These are phyloP conservation scores for Cercospora nicotianae DNA, from an alignment of 2,329 filamentous ascomycete genomes.

Conservation along the genomic window DNA sequence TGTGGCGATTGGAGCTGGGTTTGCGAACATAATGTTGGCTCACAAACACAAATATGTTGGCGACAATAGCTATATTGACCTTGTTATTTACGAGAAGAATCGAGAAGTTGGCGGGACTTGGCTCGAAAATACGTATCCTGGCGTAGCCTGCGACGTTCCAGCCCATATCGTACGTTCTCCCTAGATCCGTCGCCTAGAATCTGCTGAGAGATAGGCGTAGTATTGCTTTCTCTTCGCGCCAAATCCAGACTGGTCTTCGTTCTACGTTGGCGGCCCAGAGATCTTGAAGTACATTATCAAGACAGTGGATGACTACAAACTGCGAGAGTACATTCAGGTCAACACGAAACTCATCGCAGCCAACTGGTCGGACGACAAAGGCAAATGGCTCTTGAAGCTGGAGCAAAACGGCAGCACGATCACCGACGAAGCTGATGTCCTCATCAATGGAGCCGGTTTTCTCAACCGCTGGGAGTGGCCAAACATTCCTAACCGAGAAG, in stretches of 20 bases:
- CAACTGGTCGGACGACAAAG: slow-evolving; percentile 51
- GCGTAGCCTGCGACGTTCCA: slow-evolving; percentile 25
- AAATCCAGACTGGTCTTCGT: slow-evolving; percentile 23
- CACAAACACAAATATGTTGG: slow-evolving; percentile 18
- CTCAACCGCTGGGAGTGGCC: slow-evolving; percentile 36
- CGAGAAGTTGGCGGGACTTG: slow-evolving; percentile 23
- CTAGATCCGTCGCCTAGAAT: neutral
- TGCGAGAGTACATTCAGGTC: slow-evolving; percentile 50
- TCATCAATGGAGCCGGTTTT: slow-evolving; percentile 48
- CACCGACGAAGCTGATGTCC: slow-evolving; percentile 43
- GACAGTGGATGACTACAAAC: slow-evolving; percentile 12
- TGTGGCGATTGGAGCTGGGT: slow-evolving; percentile 18
- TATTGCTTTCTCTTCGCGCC: slow-evolving; percentile 38
- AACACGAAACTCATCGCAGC: slow-evolving; percentile 49
- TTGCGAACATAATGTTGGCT: slow-evolving; percentile 15
- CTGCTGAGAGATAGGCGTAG: neutral
- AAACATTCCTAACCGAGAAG: slow-evolving; percentile 43
- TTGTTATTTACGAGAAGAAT: slow-evolving; percentile 21
- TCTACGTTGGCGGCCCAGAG: slow-evolving; percentile 18
- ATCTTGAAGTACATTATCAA: slow-evolving; percentile 40
- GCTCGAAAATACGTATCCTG: slow-evolving; percentile 24
- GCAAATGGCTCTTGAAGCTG: slow-evolving; percentile 53
- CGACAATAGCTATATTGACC: slow-evolving; percentile 14
- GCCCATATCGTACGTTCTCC: slow-evolving; percentile 17
- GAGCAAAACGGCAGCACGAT: slow-evolving; percentile 30